Base-by-base conservation (phyloP, 202 grass and related monocot species). In the Saccharum hybrid region DNA sequence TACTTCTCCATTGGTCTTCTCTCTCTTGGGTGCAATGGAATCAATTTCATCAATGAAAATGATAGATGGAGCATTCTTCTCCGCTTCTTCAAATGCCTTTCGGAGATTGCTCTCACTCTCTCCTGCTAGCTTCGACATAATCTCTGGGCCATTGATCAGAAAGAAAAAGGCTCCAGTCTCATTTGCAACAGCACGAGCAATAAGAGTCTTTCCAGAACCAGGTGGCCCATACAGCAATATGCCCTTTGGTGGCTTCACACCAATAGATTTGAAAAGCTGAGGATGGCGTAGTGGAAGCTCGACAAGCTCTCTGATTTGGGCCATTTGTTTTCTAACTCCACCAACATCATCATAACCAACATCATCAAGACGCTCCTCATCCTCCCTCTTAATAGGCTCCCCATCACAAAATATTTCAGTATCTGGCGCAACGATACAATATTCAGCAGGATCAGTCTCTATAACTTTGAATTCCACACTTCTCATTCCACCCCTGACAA, bases 31-130 rank as follows among this genome's bases (percentile, higher is more conserved):
- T 46, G 94, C 94, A 78, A 97, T 97, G 57, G 94, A 97, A 79
- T 97, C 94, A 38, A 97, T 72, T 82, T 97, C 94, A 80, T 97
- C 94, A 69, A 97, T 97, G 77, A 97, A 97, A 83, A 97, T 97
- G 61, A 97, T 97, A 37, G 94, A 89, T 12, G 94, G 94, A 2
- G 94, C 94, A 78, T 97, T 97, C 68, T 97, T 97, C 68, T 97
- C 94, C 30, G 94, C 94, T 85, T 97, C 94, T 85, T 97, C 94
- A 67, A 97, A 97, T 26, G 94, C 94, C 82, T 97, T 97, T 31
- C 94, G 88, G 48, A 97, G 87, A 89, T 97, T 97, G 64, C 92
- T 97, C 74, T 97, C 94, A 75, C 94, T 97, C 81, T 97, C 94
- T 65, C 94, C 94, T 65, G 94, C 94, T 49, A 97, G 82, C 64